Evolutionary conservation across 148 eudicot genomes (phyloP).

Genomic region (Chenopodium formosanum): DNA sequence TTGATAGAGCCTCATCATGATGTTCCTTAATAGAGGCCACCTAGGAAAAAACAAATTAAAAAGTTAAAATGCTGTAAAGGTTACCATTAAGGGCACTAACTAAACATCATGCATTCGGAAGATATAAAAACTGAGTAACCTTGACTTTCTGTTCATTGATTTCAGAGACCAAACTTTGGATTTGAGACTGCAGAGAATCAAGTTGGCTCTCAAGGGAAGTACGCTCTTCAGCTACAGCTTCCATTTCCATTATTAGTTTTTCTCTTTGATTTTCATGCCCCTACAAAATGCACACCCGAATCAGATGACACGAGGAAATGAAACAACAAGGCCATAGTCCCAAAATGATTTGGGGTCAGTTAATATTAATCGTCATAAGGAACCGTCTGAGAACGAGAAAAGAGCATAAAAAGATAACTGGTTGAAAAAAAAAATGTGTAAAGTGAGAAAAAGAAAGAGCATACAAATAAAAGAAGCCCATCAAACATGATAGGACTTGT

Average conservation of each 20-base stretch:
- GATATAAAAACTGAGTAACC: slow-evolving; percentile 35
- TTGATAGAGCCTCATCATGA: slow-evolving; percentile 61
- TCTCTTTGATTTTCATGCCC: slow-evolving; percentile 87
- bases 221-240: slow-evolving; percentile 68
- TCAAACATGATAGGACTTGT: neutral
- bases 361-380: too few species aligned
- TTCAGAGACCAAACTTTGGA: slow-evolving; percentile 54
- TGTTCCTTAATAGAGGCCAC: slow-evolving; percentile 53
- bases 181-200: slow-evolving; percentile 54
- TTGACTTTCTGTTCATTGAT: slow-evolving; percentile 57
- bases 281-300: slow-evolving; percentile 32
- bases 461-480: neutral
- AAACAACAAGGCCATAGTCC: neutral
- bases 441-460: too few species aligned
- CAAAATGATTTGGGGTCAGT: too few species aligned
- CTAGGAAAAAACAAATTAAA: slow-evolving; percentile 34
- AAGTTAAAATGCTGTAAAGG: slow-evolving; percentile 4
- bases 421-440: too few species aligned
- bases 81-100: neutral
- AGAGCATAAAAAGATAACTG: too few species aligned
- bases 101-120: neutral
- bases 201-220: slow-evolving; percentile 65
- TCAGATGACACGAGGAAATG: neutral
- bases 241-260: slow-evolving; percentile 91
- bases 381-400: too few species aligned